Percentiles rank a stretch among this genome's conserved stretches.
These are phyloP conservation scores for Nitzschia putrida DNA, from an alignment of 108 stramenopile genomes.

Conservation along the genomic window DNA sequence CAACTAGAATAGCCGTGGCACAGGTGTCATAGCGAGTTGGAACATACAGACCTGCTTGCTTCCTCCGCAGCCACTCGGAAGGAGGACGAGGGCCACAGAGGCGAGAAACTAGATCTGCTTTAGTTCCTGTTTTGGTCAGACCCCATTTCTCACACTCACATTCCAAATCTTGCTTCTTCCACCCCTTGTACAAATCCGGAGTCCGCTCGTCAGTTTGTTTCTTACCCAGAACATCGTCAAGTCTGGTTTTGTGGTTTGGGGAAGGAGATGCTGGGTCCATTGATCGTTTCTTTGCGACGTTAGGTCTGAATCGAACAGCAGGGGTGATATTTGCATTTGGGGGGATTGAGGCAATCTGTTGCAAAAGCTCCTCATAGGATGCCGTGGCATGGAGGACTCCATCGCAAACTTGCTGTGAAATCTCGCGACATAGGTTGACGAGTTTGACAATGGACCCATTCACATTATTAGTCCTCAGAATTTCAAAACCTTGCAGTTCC, in stretches of 20 bases:
- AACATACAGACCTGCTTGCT: conserved; percentile 47
- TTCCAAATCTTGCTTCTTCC: conserved; percentile 41
- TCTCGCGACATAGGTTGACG: conserved; percentile 19
- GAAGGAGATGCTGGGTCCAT: background rate
- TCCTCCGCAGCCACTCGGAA: conserved; percentile 28
- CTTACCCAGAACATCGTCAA: background rate
- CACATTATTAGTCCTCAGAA: conserved; percentile 21
- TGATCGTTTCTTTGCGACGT: background rate
- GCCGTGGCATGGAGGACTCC: conserved; percentile 12
- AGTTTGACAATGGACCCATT: conserved; percentile 17
- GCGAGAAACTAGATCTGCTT: conserved; percentile 55
- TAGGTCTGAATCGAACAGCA: background rate
- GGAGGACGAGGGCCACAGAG: conserved; percentile 58
- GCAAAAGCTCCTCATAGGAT: conserved; percentile 28
- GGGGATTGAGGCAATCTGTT: conserved; percentile 24
- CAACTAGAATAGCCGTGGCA: conserved; percentile 57
- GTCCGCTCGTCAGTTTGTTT: background rate
- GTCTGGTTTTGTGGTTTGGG: too few relatives aligned
- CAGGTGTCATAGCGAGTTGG: conserved; percentile 45
- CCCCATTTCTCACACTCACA: conserved; percentile 49
- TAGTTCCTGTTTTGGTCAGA: conserved; percentile 48
- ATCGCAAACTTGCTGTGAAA: conserved; percentile 13
- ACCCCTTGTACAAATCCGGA: conserved; percentile 21
- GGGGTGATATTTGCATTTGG: background rate
- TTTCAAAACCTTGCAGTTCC: conserved; percentile 36